phyloP scores from a whole-genome alignment of 2,329 filamentous ascomycete genomes.

The Rhexocercosporidium sp. region DNA sequence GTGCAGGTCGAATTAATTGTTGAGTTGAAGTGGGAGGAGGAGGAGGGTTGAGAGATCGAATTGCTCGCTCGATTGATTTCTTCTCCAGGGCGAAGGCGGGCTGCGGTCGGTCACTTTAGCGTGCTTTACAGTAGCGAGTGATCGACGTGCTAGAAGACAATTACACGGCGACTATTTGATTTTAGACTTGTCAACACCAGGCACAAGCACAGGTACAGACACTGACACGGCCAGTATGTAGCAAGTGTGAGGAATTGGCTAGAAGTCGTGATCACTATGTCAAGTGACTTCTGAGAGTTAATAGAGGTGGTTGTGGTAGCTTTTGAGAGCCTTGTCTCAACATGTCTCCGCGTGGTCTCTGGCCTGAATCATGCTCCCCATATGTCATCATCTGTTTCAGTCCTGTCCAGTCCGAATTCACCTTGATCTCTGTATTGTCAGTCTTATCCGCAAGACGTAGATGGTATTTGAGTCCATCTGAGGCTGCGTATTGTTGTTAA shows the following conservation, averaged over 20 bases:
- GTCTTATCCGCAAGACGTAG: neutral
- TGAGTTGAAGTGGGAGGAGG: neutral
- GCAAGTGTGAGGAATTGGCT: neutral
- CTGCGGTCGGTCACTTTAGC: neutral
- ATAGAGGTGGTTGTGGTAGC: neutral
- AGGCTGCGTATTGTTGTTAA: too few relatives aligned
- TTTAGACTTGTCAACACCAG: neutral
- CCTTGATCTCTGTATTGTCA: neutral
- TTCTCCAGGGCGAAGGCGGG: neutral
- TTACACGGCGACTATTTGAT: neutral
- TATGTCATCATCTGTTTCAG: neutral
- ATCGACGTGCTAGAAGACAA: neutral
- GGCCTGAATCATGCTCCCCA: neutral
- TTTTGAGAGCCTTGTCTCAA: neutral
- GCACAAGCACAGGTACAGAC: neutral
- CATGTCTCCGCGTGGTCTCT: neutral
- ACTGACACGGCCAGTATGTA: neutral
- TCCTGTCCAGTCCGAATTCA: neutral
- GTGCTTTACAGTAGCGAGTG: neutral
- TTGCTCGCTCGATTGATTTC: neutral
- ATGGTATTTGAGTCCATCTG: too few relatives aligned
- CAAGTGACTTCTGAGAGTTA: neutral
- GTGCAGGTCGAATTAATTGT: neutral
- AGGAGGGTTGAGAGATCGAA: neutral
- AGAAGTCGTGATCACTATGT: neutral